Evolutionary conservation across 768 basidiomycete genomes (phyloP), one percentile per base, ranked within the genome.

Genomic region (Agaricus subrufescens): DNA sequence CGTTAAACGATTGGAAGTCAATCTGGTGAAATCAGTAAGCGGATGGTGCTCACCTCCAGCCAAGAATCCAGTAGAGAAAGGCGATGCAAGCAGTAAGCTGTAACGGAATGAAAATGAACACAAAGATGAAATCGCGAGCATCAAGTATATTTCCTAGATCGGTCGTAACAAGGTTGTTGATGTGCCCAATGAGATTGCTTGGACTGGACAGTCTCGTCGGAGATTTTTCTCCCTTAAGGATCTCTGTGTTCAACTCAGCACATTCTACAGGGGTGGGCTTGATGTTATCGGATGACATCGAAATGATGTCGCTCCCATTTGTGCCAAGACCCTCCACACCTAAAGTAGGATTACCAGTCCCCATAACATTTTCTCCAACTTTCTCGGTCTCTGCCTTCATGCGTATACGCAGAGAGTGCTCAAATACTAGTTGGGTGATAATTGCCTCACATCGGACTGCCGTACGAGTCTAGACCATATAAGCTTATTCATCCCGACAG

Each of bases 141-240:
- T 66, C 65, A 25, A 66, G 62, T 46, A 76, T 72, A 55, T 66
- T 68, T 37, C 52, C 56, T 58, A 74, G 43, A 66, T 90, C 88
- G 2, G 83, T 82, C 9, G 86, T 82, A 51, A 88, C 79, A 4
- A 89, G 69, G 53, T 89, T 89, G 65, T 86, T 89, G 64, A 90
- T 84, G 64, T 81, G 86, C 12, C 87, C 88, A 42, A 83, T 78
- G 15, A 88, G 67, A 60, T 84, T 84, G 4, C 43, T 42, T 6
- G 60, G 58, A 27, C 64, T 57, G 26, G 50, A n/a, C 3, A 19
- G 43, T 11, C 45, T 27, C 14, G 42, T 39, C 1, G 52, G 50
- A 44, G 54, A 43, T 19, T 29, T 51, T 15, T 27, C 10, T 9
- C 19, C 1, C 19, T 19, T 19, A 19, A 19, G 19, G 19, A 19